phyloP scores from a whole-genome alignment of 2,329 filamentous ascomycete species.

The Amauroascus niger region DNA sequence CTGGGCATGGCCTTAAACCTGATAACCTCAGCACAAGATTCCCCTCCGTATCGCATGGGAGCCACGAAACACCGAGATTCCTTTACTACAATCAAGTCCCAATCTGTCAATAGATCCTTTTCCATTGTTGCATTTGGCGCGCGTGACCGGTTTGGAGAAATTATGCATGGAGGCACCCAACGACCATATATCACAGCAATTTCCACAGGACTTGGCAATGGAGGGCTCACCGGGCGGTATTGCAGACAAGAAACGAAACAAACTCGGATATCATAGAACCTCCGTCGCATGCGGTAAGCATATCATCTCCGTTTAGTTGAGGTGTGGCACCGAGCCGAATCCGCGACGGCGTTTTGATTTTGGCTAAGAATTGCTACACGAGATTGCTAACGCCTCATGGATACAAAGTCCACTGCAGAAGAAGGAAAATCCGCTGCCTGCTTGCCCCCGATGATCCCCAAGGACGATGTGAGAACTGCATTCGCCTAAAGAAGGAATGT shows the following conservation, averaged over 20 bases:
- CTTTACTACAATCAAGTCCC: background rate
- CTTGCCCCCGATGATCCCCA: conserved; percentile 61
- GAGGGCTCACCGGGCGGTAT: conserved; percentile 26
- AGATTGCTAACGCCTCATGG: conserved; percentile 4
- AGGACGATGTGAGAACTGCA: conserved; percentile 82
- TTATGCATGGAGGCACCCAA: conserved; percentile 33
- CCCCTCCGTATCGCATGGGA: conserved; percentile 13
- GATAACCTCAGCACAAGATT: conserved; percentile 13
- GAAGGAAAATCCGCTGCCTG: conserved; percentile 87
- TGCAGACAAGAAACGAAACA: conserved; percentile 69
- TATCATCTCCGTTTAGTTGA: conserved; percentile 8
- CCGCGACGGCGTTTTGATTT: too few relatives aligned
- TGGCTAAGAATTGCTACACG: background rate
- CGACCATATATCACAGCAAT: conserved; percentile 27
- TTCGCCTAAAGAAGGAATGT: conserved; percentile 87
- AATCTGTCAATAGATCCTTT: background rate
- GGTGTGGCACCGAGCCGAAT: background rate
- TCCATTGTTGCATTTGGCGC: conserved; percentile 10
- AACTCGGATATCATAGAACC: conserved; percentile 88
- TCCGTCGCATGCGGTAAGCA: conserved; percentile 90
- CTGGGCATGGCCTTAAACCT: conserved; percentile 17
- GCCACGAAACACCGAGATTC: conserved; percentile 6
- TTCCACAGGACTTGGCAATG: conserved; percentile 28
- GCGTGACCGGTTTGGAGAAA: conserved; percentile 23
- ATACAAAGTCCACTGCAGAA: conserved; percentile 69